Conservation (phyloP, 2,329 filamentous ascomycete species). For the Cercospora nicotianae region DNA sequence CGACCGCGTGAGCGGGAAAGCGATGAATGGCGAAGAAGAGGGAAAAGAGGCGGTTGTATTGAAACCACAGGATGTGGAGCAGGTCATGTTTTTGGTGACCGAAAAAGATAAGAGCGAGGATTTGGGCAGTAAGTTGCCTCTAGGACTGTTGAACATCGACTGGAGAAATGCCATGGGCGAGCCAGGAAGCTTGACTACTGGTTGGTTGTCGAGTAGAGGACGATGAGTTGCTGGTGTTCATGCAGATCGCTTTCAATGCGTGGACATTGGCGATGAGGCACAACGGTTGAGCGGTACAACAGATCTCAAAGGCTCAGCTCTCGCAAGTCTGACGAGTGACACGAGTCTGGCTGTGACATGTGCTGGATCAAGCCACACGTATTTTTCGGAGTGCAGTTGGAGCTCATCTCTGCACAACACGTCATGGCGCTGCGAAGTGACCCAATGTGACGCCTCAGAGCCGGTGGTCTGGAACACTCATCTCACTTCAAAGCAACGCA, state of each 20-base stretch:
- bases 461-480: background rate
- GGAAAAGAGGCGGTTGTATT: conserved; percentile 47
- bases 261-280: background rate
- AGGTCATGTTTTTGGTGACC: conserved; percentile 62
- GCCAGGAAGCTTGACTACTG: conserved; percentile 81
- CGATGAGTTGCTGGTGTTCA: conserved; percentile 16
- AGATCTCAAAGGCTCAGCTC: background rate
- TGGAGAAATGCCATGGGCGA: conserved; percentile 93
- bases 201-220: conserved; percentile 55
- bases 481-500: background rate
- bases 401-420: background rate
- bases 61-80: conserved; percentile 63
- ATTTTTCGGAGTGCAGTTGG: background rate
- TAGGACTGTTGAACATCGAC: conserved; percentile 81
- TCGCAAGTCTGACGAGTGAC: background rate
- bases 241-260: no score
- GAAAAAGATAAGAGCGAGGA: conserved; percentile 44
- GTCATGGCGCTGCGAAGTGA: background rate
- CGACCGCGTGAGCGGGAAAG: conserved; percentile 32
- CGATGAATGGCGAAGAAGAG: conserved; percentile 35
- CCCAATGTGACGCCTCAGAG: background rate
- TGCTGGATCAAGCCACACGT: background rate
- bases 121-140: conserved; percentile 55
- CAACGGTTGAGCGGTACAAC: background rate
- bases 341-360: background rate